These are phyloP conservation scores for Aspergillus texensis DNA, from an alignment of 2,329 filamentous ascomycete species.

Conservation along the genomic window DNA sequence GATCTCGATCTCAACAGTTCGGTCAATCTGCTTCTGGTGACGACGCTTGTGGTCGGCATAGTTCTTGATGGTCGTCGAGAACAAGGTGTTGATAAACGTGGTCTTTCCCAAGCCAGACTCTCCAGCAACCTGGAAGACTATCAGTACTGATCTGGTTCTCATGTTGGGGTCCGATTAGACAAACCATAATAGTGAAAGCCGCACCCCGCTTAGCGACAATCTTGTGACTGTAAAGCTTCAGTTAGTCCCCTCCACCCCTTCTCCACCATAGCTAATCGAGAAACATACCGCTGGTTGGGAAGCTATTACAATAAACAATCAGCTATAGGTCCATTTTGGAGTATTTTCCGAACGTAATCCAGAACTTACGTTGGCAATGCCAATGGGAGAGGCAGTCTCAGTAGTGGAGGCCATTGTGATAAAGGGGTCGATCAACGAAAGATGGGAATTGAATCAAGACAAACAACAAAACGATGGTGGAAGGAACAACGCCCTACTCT, in stretches of 20 bases:
- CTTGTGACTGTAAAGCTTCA: conserved; percentile 59
- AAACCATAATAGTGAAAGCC: conserved; percentile 98
- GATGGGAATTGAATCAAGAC: conserved; percentile 19
- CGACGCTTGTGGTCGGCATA: conserved; percentile 99
- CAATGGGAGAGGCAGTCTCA: conserved; percentile 68
- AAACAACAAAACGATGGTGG: conserved; percentile 22
- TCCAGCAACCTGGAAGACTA: conserved; percentile 75
- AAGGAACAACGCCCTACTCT: conserved; percentile 18
- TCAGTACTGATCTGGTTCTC: conserved; percentile 25
- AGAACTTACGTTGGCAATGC: conserved; percentile 70
- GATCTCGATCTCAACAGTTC: conserved; percentile 99
- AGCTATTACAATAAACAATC: conserved; percentile 51
- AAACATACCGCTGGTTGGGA: conserved; percentile 68
- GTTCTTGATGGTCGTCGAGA: conserved; percentile 99
- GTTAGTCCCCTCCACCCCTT: conserved; percentile 25
- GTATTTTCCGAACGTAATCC: not conserved
- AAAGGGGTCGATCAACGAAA: conserved; percentile 23
- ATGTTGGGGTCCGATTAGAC: conserved; percentile 26
- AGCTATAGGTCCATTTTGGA: conserved; percentile 28
- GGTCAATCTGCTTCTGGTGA: conserved; percentile 99
- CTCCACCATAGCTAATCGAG: conserved; percentile 12
- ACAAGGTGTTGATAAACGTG: conserved; percentile 99
- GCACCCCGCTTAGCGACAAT: conserved; percentile 84
- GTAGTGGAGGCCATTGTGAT: conserved; percentile 56
- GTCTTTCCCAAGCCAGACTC: conserved; percentile 99